These are phyloP conservation scores for Yarrowia sp. DNA, from an alignment of 805 yeast species.

Conservation along the genomic window DNA sequence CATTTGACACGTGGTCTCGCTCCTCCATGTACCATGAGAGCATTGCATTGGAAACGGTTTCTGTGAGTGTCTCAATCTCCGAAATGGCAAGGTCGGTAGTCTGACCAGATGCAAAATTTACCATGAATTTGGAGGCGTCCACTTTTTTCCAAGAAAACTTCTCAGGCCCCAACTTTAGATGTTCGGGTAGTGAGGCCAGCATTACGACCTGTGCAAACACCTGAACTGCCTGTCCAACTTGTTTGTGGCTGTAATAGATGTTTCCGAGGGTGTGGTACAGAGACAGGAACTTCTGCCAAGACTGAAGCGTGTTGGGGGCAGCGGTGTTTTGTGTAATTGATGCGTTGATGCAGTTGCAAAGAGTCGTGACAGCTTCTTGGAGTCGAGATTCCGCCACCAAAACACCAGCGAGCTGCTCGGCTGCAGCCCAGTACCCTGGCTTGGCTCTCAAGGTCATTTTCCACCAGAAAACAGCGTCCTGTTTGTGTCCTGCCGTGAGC, in stretches of 20 bases:
- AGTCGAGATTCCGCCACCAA: slow-evolving; percentile 42
- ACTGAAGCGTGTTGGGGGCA: slow-evolving; percentile 8
- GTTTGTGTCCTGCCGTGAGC: slow-evolving; percentile 40
- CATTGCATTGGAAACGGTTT: slow-evolving; percentile 7
- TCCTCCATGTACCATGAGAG: slow-evolving; percentile 29
- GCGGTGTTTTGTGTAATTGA: slow-evolving; percentile 10
- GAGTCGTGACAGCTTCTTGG: slow-evolving; percentile 21
- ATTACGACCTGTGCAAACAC: slow-evolving; percentile 45
- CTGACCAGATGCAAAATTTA: neutral
- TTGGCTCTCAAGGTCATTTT: slow-evolving; percentile 41
- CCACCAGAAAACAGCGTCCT: slow-evolving; percentile 46
- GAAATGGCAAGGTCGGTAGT: neutral
- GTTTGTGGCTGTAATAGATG: slow-evolving; percentile 41
- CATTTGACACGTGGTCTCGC: slow-evolving; percentile 4
- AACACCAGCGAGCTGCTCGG: slow-evolving; percentile 45
- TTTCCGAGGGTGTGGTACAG: slow-evolving; percentile 46
- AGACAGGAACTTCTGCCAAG: slow-evolving; percentile 43
- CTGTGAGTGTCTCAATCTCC: slow-evolving; percentile 1
- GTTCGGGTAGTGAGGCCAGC: neutral
- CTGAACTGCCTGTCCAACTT: slow-evolving; percentile 23
- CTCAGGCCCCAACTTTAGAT: neutral
- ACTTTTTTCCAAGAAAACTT: neutral
- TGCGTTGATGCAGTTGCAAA: slow-evolving; percentile 7
- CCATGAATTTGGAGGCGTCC: neutral
- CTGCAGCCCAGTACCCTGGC: slow-evolving; percentile 47